These are phyloP conservation scores for Suillus alpinus DNA, from an alignment of 768 basidiomycete species.

Conservation along the genomic window DNA sequence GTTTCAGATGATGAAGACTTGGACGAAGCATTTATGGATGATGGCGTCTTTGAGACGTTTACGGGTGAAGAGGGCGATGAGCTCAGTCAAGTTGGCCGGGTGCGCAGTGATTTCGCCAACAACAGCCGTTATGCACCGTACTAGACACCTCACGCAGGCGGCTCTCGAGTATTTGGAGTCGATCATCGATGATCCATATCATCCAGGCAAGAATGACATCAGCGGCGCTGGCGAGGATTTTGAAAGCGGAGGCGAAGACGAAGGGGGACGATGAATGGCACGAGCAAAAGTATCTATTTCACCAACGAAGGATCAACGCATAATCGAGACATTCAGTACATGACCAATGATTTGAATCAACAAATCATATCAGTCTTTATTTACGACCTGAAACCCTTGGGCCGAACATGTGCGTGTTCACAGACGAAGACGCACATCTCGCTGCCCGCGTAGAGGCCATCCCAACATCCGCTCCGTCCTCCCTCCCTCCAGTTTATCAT, in stretches of 20 bases:
- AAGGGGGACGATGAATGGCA: background rate
- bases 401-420: slow-evolving; percentile 63
- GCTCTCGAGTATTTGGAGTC: slow-evolving; percentile 81
- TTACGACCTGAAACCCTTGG: background rate
- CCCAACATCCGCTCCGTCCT: slow-evolving; percentile 37
- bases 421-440: slow-evolving; percentile 77
- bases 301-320: background rate
- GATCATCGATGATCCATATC: slow-evolving; percentile 62
- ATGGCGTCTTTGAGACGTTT: slow-evolving; percentile 48
- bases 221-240: slow-evolving; percentile 14
- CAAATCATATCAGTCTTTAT: background rate
- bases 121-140: slow-evolving; percentile 80
- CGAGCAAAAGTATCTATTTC: slow-evolving; percentile 1
- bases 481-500: slow-evolving; percentile 35
- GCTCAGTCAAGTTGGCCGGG: slow-evolving; percentile 86
- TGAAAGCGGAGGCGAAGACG: slow-evolving; percentile 9
- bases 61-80: slow-evolving; percentile 60
- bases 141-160: slow-evolving; percentile 68
- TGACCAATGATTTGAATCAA: background rate
- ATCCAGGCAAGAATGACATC: slow-evolving; percentile 8
- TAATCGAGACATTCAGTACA: background rate
- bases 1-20: slow-evolving; percentile 43
- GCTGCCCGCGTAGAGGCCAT: slow-evolving; percentile 71
- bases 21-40: slow-evolving; percentile 55
- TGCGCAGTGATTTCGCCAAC: slow-evolving; percentile 86